A percentile compares a stretch with the other conserved stretches of the same genome.
phyloP scores from a whole-genome alignment of 768 basidiomycete species.

The Lanmaoa rubissima region DNA sequence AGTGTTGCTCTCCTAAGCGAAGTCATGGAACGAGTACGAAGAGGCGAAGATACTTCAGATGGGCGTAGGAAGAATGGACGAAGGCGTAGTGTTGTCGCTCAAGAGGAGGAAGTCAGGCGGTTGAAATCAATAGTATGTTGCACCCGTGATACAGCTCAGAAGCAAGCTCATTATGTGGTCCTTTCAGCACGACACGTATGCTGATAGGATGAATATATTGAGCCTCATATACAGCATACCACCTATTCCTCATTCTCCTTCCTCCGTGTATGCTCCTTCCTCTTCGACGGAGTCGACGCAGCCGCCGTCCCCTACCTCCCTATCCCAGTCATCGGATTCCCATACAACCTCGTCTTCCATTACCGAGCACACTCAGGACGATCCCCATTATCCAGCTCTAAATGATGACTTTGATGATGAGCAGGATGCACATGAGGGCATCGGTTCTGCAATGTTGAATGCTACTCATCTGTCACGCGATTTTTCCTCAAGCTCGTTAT shows the following conservation, averaged over 20 bases:
- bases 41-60: conserved; percentile 80
- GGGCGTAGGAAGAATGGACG: conserved; percentile 57
- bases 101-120: conserved; percentile 85
- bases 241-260: conserved; percentile 63
- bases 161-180: conserved; percentile 15
- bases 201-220: conserved; percentile 90
- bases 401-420: conserved; percentile 29
- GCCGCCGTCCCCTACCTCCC: conserved; percentile 36
- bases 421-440: conserved; percentile 40
- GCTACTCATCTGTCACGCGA: conserved; percentile 31
- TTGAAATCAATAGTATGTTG: conserved; percentile 84
- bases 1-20: conserved; percentile 85
- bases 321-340: conserved; percentile 45
- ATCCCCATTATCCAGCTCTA: conserved; percentile 23
- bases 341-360: conserved; percentile 48
- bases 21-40: conserved; percentile 89
- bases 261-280: conserved; percentile 46
- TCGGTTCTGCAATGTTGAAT: conserved; percentile 46
- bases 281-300: conserved; percentile 38
- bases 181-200: conserved; percentile 87
- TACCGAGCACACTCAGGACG: conserved; percentile 39
- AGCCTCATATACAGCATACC: conserved; percentile 88
- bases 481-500: conserved; percentile 22
- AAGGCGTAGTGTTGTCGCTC: conserved; percentile 80
- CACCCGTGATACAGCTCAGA: conserved; percentile 9